Conservation (phyloP, 345 rosid species). For the Citrus cavaleriei region DNA sequence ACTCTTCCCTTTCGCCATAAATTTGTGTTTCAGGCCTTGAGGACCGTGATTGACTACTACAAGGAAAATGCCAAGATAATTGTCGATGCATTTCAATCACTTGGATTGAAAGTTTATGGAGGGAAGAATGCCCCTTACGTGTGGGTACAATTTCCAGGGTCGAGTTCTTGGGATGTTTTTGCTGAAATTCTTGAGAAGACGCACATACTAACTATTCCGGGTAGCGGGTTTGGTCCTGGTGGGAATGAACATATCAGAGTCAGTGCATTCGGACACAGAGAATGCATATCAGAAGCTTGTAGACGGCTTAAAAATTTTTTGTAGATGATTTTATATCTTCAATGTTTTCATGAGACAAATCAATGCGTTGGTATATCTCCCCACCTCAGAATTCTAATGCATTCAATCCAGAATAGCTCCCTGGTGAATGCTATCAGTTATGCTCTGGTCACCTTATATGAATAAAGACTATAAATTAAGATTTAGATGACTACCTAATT, state of each 20-base stretch:
- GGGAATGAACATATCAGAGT: conserved; percentile 73
- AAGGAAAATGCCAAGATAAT: conserved; percentile 60
- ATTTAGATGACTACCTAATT: not conserved
- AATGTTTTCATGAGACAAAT: not conserved
- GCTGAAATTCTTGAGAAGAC: conserved; percentile 65
- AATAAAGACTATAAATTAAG: not conserved
- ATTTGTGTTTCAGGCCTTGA: conserved; percentile 2
- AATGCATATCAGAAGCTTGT: conserved; percentile 56
- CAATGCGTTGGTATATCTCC: not conserved
- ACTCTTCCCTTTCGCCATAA: not conserved
- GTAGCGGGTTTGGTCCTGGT: conserved; percentile 74
- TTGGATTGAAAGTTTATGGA: conserved; percentile 56
- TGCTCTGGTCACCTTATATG: not conserved
- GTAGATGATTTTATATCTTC: not conserved
- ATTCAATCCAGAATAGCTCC: not conserved
- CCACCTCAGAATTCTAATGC: not conserved
- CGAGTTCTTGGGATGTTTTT: conserved; percentile 71
- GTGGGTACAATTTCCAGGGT: conserved; percentile 69
- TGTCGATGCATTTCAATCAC: conserved; percentile 41
- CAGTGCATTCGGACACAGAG: conserved; percentile 63
- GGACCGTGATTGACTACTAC: conserved; percentile 45
- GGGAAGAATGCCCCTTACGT: conserved; percentile 74
- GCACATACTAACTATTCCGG: conserved; percentile 66
- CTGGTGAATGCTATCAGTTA: not conserved
- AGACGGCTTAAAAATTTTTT: conserved; percentile 34